Conservation (phyloP, 2,329 filamentous ascomycete species). For the Epichloe bromicola region DNA sequence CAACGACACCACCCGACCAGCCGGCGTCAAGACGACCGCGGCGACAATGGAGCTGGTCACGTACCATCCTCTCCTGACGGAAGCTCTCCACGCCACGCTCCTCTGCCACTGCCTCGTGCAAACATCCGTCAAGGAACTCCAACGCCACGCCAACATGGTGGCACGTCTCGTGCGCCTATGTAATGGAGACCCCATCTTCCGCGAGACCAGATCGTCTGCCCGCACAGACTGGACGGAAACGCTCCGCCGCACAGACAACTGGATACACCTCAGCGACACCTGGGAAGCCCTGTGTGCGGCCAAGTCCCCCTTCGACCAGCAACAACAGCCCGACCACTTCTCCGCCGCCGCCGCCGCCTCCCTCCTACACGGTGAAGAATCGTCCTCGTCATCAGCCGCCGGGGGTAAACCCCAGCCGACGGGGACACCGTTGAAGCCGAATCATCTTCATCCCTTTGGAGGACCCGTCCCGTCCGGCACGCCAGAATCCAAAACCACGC, state of each 20-base stretch:
- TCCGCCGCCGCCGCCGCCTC: background rate
- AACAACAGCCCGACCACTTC: background rate
- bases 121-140: slow-evolving; percentile 64
- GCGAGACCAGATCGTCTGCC: slow-evolving; percentile 56
- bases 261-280: slow-evolving; percentile 48
- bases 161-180: slow-evolving; percentile 60
- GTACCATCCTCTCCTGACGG: slow-evolving; percentile 68
- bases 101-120: slow-evolving; percentile 69
- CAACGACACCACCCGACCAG: background rate
- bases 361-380: background rate
- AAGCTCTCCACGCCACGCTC: slow-evolving; percentile 65
- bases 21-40: slow-evolving; percentile 9
- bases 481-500: background rate
- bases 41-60: slow-evolving; percentile 33
- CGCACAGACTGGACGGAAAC: slow-evolving; percentile 73
- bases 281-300: slow-evolving; percentile 61
- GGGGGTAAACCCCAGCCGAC: slow-evolving; percentile 5
- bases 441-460: background rate
- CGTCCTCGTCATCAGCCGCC: slow-evolving; percentile 26
- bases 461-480: background rate
- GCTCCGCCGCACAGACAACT: slow-evolving; percentile 49
- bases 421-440: slow-evolving; percentile 8
- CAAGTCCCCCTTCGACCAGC: background rate
- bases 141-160: slow-evolving; percentile 71
- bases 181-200: slow-evolving; percentile 72